phyloP scores from a whole-genome alignment of 2,329 filamentous ascomycete species.

The Didymella segeticola region DNA sequence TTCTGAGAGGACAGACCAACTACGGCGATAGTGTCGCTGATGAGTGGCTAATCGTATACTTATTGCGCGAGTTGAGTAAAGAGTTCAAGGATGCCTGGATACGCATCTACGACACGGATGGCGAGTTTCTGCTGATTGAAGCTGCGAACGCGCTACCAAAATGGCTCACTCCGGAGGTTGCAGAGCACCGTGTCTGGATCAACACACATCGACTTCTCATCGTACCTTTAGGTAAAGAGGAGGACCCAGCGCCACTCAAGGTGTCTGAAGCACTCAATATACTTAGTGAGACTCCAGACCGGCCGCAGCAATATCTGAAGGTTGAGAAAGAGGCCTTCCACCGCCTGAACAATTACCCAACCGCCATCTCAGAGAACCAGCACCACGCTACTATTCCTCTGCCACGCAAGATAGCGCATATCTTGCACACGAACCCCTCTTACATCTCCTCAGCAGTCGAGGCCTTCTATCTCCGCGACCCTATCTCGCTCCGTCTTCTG shows the following conservation, averaged over 20 bases:
- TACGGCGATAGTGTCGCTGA: conserved; percentile 96
- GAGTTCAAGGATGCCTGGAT: conserved; percentile 79
- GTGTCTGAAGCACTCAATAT: conserved; percentile 65
- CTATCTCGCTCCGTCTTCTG: conserved; percentile 74
- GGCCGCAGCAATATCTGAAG: conserved; percentile 72
- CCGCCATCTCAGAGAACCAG: conserved; percentile 74
- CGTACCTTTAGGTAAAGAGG: conserved; percentile 62
- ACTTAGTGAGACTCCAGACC: conserved; percentile 63
- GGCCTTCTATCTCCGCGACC: conserved; percentile 89
- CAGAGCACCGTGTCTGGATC: conserved; percentile 88
- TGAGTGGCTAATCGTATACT: conserved; percentile 94
- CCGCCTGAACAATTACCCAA: conserved; percentile 82
- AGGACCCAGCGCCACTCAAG: conserved; percentile 52
- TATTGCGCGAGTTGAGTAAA: conserved; percentile 81
- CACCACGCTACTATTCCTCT: conserved; percentile 77
- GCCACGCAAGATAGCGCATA: conserved; percentile 80
- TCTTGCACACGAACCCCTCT: conserved; percentile 76
- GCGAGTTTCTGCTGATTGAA: conserved; percentile 94
- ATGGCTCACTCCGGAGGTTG: conserved; percentile 92
- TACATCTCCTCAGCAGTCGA: conserved; percentile 85
- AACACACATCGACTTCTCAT: conserved; percentile 77
- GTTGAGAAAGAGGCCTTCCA: conserved; percentile 92
- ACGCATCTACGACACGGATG: conserved; percentile 83
- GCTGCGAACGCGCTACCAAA: conserved; percentile 85
- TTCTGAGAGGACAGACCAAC: conserved; percentile 78